Evolutionary conservation across 768 basidiomycete genomes (phyloP).

Genomic region (Lactifluus pinguis): DNA sequence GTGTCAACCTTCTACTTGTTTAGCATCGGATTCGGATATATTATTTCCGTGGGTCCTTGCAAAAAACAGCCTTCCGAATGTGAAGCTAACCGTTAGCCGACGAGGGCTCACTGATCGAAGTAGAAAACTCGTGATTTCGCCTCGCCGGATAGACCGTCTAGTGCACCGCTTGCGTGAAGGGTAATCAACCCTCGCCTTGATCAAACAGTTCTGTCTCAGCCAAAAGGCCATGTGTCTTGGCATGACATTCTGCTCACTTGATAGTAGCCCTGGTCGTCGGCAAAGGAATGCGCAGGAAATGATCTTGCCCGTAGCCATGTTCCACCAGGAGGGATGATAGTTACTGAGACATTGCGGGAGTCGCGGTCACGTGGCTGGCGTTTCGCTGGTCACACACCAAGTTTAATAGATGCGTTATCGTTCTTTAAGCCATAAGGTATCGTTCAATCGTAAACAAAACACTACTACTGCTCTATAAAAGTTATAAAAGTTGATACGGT

Average conservation of each 20-base stretch:
- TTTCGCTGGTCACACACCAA: too few species aligned
- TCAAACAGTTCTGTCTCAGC: background rate
- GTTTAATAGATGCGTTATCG: too few species aligned
- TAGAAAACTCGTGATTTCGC: constrained; percentile 57
- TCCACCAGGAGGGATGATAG: background rate
- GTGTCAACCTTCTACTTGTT: constrained; percentile 8
- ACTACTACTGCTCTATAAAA: background rate
- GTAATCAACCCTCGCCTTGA: constrained; percentile 57
- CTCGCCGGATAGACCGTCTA: constrained; percentile 30
- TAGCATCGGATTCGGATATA: constrained; percentile 7
- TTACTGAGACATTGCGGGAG: background rate
- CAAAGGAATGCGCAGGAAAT: constrained; percentile 43
- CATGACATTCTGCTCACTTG: constrained; percentile 36
- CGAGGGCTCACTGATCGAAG: constrained; percentile 47
- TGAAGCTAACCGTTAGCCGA: background rate
- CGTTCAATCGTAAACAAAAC: background rate
- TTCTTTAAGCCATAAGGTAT: background rate
- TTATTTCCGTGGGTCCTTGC: constrained; percentile 1
- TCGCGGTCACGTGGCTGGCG: too few species aligned
- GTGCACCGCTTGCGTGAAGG: constrained; percentile 38
- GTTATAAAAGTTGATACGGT: too few species aligned
- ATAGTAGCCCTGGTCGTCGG: constrained; percentile 49
- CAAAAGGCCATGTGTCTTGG: too few species aligned
- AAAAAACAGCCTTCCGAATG: background rate
- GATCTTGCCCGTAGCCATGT: background rate